Evolutionary conservation across 305 asterid species (phyloP).

Genomic region (Fraxinus angustifolia): DNA sequence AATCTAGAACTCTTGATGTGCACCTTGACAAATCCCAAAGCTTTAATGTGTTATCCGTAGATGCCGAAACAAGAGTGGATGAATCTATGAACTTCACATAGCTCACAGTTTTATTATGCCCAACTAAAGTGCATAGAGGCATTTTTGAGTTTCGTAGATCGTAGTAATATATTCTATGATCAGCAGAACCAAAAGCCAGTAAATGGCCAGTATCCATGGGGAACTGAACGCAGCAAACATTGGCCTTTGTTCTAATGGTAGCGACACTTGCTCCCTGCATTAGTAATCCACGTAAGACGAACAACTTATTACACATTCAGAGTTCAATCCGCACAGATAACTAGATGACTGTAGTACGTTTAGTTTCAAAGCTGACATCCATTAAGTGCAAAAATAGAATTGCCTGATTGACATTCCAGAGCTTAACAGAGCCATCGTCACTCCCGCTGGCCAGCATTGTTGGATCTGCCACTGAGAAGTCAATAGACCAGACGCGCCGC

Average conservation of each 20-base stretch:
- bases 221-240: conserved; percentile 95
- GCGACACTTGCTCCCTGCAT: conserved; percentile 91
- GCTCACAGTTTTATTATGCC: conserved; percentile 96
- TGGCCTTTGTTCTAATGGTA: conserved; percentile 88
- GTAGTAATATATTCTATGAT: conserved; percentile 84
- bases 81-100: conserved; percentile 86
- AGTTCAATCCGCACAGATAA: conserved; percentile 37
- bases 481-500: conserved; percentile 93
- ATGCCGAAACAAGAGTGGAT: conserved; percentile 84
- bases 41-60: conserved; percentile 94
- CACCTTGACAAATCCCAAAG: conserved; percentile 94
- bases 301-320: conserved; percentile 46
- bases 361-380: conserved; percentile 92
- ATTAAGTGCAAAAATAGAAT: conserved; percentile 87
- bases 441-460: conserved; percentile 97
- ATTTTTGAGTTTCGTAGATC: conserved; percentile 82
- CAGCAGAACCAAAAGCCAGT: conserved; percentile 98
- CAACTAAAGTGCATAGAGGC: conserved; percentile 87
- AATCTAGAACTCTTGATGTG: conserved; percentile 70
- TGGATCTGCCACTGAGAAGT: conserved; percentile 90
- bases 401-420: conserved; percentile 99
- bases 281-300: conserved; percentile 55
- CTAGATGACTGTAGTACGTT: conserved; percentile 71
- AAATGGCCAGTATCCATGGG: conserved; percentile 73
- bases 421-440: conserved; percentile 95